Conservation (phyloP, 352 stramenopile genomes). For the Phytophthora pisi region DNA sequence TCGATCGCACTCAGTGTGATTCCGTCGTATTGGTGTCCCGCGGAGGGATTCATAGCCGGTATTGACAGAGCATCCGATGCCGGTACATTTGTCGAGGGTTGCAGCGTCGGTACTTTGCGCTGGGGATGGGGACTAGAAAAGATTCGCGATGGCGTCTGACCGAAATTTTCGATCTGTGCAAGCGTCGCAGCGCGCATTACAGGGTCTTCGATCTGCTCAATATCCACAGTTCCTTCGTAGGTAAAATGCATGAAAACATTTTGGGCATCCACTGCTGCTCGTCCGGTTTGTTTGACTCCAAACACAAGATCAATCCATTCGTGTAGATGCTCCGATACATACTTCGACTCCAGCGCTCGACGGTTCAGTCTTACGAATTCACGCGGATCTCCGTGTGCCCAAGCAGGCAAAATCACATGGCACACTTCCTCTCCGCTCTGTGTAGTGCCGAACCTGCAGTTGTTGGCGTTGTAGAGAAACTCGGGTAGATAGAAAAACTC, state of each 20-base stretch:
- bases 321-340: constrained; percentile 96
- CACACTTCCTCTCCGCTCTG: constrained; percentile 89
- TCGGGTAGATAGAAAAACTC: constrained; percentile 85
- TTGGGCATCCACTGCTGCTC: constrained; percentile 89
- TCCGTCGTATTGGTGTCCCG: constrained; percentile 56
- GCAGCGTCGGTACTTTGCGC: constrained; percentile 55
- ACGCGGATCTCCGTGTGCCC: constrained; percentile 91
- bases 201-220: constrained; percentile 84
- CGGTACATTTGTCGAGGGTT: constrained; percentile 2
- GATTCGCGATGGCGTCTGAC: constrained; percentile 84
- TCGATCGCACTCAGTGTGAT: constrained; percentile 70
- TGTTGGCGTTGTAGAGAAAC: constrained; percentile 81
- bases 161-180: constrained; percentile 92
- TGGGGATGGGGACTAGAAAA: constrained; percentile 73
- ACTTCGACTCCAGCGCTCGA: constrained; percentile 95
- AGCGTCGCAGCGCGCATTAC: constrained; percentile 93
- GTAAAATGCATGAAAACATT: constrained; percentile 94
- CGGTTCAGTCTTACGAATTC: constrained; percentile 96
- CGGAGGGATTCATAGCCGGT: constrained; percentile 14
- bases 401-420: constrained; percentile 94
- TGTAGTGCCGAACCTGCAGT: constrained; percentile 70
- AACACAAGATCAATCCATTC: constrained; percentile 99
- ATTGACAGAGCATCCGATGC: constrained; percentile 1
- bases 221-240: constrained; percentile 82
- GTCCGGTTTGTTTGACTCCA: constrained; percentile 94